Evolutionary conservation across 2,329 filamentous ascomycete genomes (phyloP), one percentile per base, ranked within the genome.

Genomic region (Cladosporium cucumerinum): DNA sequence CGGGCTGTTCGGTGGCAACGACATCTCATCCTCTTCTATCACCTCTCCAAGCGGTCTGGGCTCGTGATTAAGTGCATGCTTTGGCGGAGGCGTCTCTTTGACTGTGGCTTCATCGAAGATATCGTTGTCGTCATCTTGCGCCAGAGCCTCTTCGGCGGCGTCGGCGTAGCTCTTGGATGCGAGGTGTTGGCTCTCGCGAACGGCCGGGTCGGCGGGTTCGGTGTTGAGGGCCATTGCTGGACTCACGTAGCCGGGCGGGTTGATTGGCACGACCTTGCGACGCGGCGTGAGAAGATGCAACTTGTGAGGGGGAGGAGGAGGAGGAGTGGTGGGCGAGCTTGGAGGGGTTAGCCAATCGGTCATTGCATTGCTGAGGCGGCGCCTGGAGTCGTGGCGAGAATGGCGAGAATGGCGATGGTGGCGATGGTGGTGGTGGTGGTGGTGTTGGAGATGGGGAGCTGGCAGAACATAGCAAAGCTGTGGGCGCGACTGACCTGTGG

Each of bases 91-190:
- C 0, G 74, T 71, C 63, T 77, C 75, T 65, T 77, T 77, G 72
- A 77, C 73, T 5, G 69, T 54, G 34, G 70, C 69, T 57, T 74
- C 72, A 55, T 70, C 66, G 52, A 69, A 57, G 5, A 68, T 65
- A 8, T 64, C 57, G 26, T 68, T 64, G n/a, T 66, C 62, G 16
- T 61, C 66, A 74, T 34, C 32, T 34, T 74, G 68, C 66, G 76
- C 63, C 69, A 75, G 61, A 67, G 52, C 72, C 51, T 72, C 67
- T 23, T 69, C 68, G 28, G 76, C 76, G 34, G 79, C 79, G 66
- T 78, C 79, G 36, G 77, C 78, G 69, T 79, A 81, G 57, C 77
- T 78, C 69, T 81, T 82, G 66, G 77, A 77, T 21, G 77, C 70
- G 36, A 80, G 74, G 39, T 76, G 65, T 21, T 77, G 74, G 46